Base-by-base conservation (phyloP, 495 filamentous ascomycete species). In the Trichoderma erinaceum region DNA sequence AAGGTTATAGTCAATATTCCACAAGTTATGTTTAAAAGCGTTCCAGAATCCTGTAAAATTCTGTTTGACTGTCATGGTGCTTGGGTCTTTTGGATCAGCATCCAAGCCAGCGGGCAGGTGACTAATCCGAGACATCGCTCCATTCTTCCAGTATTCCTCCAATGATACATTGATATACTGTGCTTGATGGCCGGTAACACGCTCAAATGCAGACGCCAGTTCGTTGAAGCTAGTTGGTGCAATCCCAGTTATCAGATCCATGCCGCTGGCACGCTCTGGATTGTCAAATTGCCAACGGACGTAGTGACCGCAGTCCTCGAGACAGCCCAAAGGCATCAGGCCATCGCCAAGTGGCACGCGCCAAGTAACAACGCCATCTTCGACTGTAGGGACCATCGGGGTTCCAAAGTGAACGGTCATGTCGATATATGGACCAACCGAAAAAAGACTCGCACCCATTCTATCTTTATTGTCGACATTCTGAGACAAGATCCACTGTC, bases 41-140 rank as follows among this genome's bases (percentile, higher is more conserved):
- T 76, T 80, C 82, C 84, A 87, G 64, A 80, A 86, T 7, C 80
- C 84, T 0, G 78, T 76, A 71, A 87, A 88, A 69, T 87, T 88
- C 65, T 81, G 61, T 25, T 71, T 73, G 21, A 80, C 66, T 0
- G 73, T 84, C 78, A 86, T 76, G 23, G 78, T 74, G 0, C 81
- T 78, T 3, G 77, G 72, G 69, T 84, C 82, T 0, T 67, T 70
- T 13, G 71, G 73, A 58, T 81, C 75, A 0, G 74, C 75, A 66
- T 80, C 79, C 68, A 83, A 79, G 0, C 77, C 83, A 6, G 75
- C 73, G 0, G 75, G 73, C 11, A 11, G 41, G 41, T 44, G 10
- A 12, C 0, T 0, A 8, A 15, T 73, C 69, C 2, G 71, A 71
- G 16, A 75, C 68, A 10, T 64, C 35, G 18, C 46, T 68, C 69